Conservation (phyloP, 805 yeast genomes). For the Saccharomycopsis synnaedendra region DNA sequence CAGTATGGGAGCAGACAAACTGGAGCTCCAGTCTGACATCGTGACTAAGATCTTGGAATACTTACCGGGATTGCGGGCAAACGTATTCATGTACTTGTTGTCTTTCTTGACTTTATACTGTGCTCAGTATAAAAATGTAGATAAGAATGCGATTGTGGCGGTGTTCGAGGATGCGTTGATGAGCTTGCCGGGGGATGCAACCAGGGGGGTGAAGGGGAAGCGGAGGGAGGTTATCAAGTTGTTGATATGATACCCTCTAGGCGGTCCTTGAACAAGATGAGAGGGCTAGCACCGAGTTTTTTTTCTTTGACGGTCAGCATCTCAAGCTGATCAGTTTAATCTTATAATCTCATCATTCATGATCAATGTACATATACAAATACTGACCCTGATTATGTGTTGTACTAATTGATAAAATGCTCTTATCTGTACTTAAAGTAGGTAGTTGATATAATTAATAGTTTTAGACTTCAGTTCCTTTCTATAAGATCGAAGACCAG, state of each 20-base stretch:
- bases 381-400: background rate
- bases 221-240: constrained; percentile 14
- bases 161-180: constrained; percentile 15
- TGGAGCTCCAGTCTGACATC: constrained; percentile 21
- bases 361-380: background rate
- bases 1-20: constrained; percentile 19
- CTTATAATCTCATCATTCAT: background rate
- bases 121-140: constrained; percentile 14
- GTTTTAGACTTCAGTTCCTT: no score
- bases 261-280: background rate
- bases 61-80: constrained; percentile 30
- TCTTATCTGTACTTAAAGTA: background rate
- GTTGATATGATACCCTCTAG: constrained; percentile 1
- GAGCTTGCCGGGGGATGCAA: constrained; percentile 8
- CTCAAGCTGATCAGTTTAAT: background rate
- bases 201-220: constrained; percentile 6
- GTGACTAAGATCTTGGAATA: constrained; percentile 26
- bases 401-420: background rate
- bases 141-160: constrained; percentile 8
- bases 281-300: background rate
- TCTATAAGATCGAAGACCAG: no score
- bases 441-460: background rate
- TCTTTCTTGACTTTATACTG: constrained; percentile 27
- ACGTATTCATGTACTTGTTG: constrained; percentile 28
- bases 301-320: background rate